phyloP scores from a whole-genome alignment of 306 rosid species.

The Mimosa pudica region DNA sequence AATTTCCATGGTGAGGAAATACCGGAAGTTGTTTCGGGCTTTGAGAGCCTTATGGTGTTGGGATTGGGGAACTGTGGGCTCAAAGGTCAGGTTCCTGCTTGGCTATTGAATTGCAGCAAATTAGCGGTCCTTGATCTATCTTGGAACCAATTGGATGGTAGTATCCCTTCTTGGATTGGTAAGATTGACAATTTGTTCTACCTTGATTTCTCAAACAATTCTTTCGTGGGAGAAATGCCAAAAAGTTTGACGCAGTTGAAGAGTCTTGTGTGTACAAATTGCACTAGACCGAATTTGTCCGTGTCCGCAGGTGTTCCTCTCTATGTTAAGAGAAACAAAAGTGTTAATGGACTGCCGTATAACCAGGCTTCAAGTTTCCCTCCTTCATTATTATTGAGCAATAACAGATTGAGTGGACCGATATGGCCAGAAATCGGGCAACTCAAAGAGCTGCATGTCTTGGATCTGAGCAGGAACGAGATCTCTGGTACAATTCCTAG shows the following conservation, averaged over 20 bases:
- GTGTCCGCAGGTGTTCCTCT: conserved; percentile 47
- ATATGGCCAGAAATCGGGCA: conserved; percentile 61
- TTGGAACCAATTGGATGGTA: conserved; percentile 52
- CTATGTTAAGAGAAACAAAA: conserved; percentile 41
- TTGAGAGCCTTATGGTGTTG: conserved; percentile 46
- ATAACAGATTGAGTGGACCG: conserved; percentile 47
- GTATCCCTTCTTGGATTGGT: conserved; percentile 54
- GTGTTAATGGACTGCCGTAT: conserved; percentile 47
- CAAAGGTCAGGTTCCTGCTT: conserved; percentile 50
- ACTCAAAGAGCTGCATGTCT: conserved; percentile 46
- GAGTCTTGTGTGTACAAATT: conserved; percentile 35
- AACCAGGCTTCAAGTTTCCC: conserved; percentile 55
- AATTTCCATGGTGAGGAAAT: conserved; percentile 51
- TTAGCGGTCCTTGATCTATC: conserved; percentile 58
- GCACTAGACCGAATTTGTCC: conserved; percentile 27
- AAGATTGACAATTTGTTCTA: conserved; percentile 43
- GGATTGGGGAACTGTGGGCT: conserved; percentile 53
- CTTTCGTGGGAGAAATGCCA: conserved; percentile 51
- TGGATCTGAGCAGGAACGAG: conserved; percentile 46
- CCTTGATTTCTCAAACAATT: conserved; percentile 67
- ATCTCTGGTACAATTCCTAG: conserved; percentile 51
- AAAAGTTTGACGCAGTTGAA: conserved; percentile 36
- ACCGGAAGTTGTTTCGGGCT: conserved; percentile 39
- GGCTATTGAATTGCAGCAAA: conserved; percentile 44
- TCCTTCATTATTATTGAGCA: conserved; percentile 47